phyloP scores from a whole-genome alignment of 331 rosid genomes.

The Acacia concinna region DNA sequence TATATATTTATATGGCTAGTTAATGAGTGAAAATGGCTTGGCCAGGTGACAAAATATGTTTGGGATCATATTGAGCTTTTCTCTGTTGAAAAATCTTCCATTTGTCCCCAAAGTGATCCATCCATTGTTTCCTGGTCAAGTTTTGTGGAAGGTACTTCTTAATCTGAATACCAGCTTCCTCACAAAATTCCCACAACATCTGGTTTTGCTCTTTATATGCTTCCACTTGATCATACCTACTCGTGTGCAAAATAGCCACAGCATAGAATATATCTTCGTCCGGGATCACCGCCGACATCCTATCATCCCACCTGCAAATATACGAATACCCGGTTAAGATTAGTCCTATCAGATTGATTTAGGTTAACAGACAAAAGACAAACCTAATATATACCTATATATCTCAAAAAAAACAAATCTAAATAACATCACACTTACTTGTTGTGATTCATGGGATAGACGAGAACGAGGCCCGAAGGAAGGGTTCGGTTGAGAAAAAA shows the following conservation, averaged over 20 bases:
- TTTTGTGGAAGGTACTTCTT: conserved; percentile 65
- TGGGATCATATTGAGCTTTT: conserved; percentile 70
- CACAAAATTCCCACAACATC: conserved; percentile 52
- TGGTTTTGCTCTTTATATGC: conserved; percentile 42
- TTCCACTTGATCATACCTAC: conserved; percentile 28
- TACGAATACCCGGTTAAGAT: too few species aligned
- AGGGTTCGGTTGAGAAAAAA: conserved; percentile 61
- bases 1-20: too few species aligned
- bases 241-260: conserved; percentile 46
- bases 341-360: too few species aligned
- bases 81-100: conserved; percentile 50
- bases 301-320: conserved; percentile 67
- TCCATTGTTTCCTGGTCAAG: conserved; percentile 54
- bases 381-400: too few species aligned
- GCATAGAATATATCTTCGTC: conserved; percentile 65
- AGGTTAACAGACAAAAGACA: too few species aligned
- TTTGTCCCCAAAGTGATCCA: conserved; percentile 61
- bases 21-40: conserved; percentile 55
- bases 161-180: conserved; percentile 35
- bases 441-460: conserved; percentile 59
- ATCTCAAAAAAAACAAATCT: too few species aligned
- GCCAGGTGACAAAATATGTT: conserved; percentile 67
- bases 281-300: conserved; percentile 67
- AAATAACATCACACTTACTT: conserved; percentile 40
- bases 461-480: conserved; percentile 41